phyloP scores from a whole-genome alignment of 1,284 basidiomycete species.

The Ceratobasidium sp. region DNA sequence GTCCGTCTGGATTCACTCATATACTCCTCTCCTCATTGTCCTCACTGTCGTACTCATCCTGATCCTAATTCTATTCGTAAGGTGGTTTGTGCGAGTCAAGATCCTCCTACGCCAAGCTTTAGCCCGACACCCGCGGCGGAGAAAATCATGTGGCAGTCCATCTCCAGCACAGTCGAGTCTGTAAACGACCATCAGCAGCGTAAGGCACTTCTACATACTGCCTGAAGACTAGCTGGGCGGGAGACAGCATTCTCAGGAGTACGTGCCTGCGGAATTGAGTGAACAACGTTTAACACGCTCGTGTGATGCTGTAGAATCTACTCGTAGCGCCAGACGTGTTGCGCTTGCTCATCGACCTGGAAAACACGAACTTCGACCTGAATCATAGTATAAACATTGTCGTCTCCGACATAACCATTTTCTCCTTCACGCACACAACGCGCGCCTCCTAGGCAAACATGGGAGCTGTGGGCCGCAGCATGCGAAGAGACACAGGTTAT shows the following conservation, averaged over 20 bases:
- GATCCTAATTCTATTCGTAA: neutral
- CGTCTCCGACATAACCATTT: too few species aligned
- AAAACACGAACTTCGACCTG: too few species aligned
- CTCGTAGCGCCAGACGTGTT: constrained; percentile 1
- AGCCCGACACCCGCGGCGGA: neutral
- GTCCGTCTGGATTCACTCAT: neutral
- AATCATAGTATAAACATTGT: too few species aligned
- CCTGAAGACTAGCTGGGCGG: neutral
- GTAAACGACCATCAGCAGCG: neutral
- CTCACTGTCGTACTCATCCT: neutral
- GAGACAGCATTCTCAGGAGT: constrained; percentile 1
- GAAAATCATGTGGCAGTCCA: constrained; percentile 12
- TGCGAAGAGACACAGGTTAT: too few species aligned
- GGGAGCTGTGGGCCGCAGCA: too few species aligned
- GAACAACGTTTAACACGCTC: too few species aligned
- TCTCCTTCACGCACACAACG: too few species aligned
- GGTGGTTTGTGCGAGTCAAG: neutral
- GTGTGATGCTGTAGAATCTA: neutral
- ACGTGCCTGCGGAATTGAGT: neutral
- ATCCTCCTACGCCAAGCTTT: too few species aligned
- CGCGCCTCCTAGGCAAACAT: too few species aligned
- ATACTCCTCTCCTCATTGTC: neutral
- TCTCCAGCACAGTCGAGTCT: constrained; percentile 11
- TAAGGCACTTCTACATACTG: neutral
- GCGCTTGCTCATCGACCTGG: neutral